These are phyloP conservation scores for Saururus chinensis DNA, from an alignment of 164 flowering plant genomes.

Conservation along the genomic window DNA sequence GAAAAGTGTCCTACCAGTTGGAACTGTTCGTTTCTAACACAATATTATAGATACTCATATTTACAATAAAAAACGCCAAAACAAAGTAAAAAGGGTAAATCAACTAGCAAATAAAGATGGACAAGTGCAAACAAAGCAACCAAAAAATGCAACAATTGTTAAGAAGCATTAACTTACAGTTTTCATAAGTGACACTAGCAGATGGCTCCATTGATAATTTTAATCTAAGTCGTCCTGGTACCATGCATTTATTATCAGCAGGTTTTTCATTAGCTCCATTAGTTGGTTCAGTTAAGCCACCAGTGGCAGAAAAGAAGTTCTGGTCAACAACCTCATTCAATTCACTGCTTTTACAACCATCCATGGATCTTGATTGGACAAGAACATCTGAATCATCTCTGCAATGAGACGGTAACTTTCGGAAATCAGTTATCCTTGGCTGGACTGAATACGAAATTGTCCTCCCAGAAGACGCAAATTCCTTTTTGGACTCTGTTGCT, in stretches of 20 bases:
- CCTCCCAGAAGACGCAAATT: slow-evolving; percentile 37
- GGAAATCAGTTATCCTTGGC: slow-evolving; percentile 42
- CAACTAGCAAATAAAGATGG: too few relatives aligned
- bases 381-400: slow-evolving; percentile 42
- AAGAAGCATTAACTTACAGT: slow-evolving; percentile 28
- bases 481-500: slow-evolving; percentile 52
- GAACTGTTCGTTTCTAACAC: too few relatives aligned
- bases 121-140: too few relatives aligned
- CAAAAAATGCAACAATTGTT: background rate
- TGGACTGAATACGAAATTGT: slow-evolving; percentile 40
- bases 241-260: slow-evolving; percentile 33
- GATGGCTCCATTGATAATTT: slow-evolving; percentile 33
- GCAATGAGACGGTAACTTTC: slow-evolving; percentile 33
- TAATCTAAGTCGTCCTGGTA: slow-evolving; percentile 26
- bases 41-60: too few relatives aligned
- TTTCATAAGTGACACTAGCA: slow-evolving; percentile 30
- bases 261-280: slow-evolving; percentile 32
- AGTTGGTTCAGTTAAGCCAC: slow-evolving; percentile 19
- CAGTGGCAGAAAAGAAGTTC: slow-evolving; percentile 28
- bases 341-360: slow-evolving; percentile 26
- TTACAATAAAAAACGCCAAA: too few relatives aligned
- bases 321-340: slow-evolving; percentile 26
- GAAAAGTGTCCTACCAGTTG: too few relatives aligned
- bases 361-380: slow-evolving; percentile 25
- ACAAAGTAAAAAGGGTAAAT: too few relatives aligned